These are phyloP conservation scores for Nicotiana undulata DNA, from an alignment of 257 asterid genomes.

Conservation along the genomic window DNA sequence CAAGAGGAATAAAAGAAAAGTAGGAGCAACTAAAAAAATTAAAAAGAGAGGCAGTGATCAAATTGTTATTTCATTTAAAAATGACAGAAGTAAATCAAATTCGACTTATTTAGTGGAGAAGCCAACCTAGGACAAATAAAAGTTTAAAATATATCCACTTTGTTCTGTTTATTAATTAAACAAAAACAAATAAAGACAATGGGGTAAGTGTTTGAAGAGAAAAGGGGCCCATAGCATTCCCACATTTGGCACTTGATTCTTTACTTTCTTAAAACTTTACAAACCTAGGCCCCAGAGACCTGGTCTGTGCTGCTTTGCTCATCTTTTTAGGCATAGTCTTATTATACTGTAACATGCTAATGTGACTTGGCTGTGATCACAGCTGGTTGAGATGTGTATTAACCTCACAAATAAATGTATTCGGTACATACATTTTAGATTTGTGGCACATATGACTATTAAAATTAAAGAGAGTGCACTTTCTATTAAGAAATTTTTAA, in stretches of 20 bases:
- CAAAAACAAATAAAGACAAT: neutral
- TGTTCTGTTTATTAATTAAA: neutral
- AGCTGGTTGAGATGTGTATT: neutral
- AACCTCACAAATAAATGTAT: no score
- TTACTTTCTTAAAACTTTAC: neutral
- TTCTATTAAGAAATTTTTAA: no score
- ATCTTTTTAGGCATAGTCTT: neutral
- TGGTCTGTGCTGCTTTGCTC: neutral
- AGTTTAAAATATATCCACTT: neutral
- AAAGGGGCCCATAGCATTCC: neutral
- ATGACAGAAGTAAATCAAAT: neutral
- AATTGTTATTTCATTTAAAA: neutral
- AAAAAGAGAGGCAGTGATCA: neutral
- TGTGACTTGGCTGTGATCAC: neutral
- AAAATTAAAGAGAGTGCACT: neutral
- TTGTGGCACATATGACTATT: fast-evolving
- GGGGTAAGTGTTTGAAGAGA: neutral
- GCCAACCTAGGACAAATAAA: constrained; percentile 1
- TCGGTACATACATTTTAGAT: neutral
- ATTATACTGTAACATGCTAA: constrained; percentile 2
- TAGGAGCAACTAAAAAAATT: neutral
- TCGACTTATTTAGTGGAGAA: neutral
- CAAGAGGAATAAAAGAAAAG: neutral
- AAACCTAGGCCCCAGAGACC: neutral
- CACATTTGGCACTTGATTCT: constrained; percentile 1